Evolutionary conservation across 495 filamentous ascomycete genomes (phyloP).

Genomic region (Aspergillus kassunensis): DNA sequence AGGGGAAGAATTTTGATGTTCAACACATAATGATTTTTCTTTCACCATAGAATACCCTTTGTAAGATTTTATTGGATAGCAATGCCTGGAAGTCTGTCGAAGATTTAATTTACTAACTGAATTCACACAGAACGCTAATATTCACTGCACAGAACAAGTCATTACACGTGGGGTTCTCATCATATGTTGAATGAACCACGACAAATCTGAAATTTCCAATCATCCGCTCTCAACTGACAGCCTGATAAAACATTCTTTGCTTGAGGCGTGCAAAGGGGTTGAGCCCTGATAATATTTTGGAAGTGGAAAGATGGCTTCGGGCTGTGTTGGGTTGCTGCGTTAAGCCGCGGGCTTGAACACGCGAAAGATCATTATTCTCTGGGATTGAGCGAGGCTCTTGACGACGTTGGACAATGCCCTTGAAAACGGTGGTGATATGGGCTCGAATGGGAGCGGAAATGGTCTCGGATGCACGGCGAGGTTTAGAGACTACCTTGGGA

Average conservation of each 20-base stretch:
- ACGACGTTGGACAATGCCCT: constrained; percentile 7
- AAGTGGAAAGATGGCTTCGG: not conserved
- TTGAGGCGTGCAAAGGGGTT: not conserved
- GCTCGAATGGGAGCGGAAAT: not conserved
- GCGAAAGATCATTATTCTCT: not conserved
- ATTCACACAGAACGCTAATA: too few relatives aligned
- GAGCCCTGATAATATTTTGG: not conserved
- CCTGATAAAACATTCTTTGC: not conserved
- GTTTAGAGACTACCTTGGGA: not conserved
- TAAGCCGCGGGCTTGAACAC: not conserved
- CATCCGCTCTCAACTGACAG: not conserved
- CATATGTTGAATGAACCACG: too few relatives aligned
- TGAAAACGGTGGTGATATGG: constrained; percentile 10
- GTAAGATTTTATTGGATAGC: too few relatives aligned
- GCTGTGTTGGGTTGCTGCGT: not conserved
- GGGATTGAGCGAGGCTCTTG: not conserved
- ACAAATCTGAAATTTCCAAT: not conserved
- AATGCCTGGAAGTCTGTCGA: too few relatives aligned
- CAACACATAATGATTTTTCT: too few relatives aligned
- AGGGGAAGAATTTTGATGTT: too few relatives aligned
- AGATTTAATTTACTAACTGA: too few relatives aligned
- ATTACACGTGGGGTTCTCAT: not conserved
- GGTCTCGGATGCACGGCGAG: not conserved
- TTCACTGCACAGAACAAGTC: too few relatives aligned
- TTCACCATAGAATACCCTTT: too few relatives aligned